A percentile compares a stretch with the other conserved stretches of the same genome.
Conservation (phyloP, 2,329 filamentous ascomycete genomes). For the Ceratocystis colombiana region DNA sequence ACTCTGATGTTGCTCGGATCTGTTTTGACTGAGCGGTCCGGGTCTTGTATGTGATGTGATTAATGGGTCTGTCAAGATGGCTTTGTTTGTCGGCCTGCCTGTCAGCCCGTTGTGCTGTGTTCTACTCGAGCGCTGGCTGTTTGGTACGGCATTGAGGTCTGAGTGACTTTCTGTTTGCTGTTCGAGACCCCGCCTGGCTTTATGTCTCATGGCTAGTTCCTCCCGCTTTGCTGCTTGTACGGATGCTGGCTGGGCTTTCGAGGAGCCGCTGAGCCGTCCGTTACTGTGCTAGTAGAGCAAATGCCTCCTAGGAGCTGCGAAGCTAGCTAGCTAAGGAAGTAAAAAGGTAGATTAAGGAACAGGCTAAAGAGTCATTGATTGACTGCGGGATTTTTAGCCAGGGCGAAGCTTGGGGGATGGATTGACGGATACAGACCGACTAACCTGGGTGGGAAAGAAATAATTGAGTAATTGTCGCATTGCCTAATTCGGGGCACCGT, state of each 20-base stretch:
- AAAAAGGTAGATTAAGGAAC: neutral
- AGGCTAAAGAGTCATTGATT: neutral
- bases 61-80: neutral
- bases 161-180: neutral
- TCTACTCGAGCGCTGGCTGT: no score
- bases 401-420: neutral
- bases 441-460: no score
- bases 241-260: neutral
- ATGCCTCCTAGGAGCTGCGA: no score
- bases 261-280: neutral
- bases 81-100: no score
- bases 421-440: no score
- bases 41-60: neutral
- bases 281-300: neutral
- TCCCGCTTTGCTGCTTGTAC: slow-evolving; percentile 4
- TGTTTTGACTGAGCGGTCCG: slow-evolving; percentile 2
- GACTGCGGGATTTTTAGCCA: slow-evolving; percentile 9
- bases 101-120: no score
- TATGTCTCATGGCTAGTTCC: neutral
- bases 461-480: no score
- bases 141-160: neutral
- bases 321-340: neutral
- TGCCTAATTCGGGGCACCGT: neutral
- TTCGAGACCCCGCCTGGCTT: neutral
- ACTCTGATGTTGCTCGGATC: neutral